Percentiles rank a stretch among this genome's conserved stretches.
These are phyloP conservation scores for Ogataea wickerhamii DNA, from an alignment of 805 yeast genomes.

Conservation along the genomic window DNA sequence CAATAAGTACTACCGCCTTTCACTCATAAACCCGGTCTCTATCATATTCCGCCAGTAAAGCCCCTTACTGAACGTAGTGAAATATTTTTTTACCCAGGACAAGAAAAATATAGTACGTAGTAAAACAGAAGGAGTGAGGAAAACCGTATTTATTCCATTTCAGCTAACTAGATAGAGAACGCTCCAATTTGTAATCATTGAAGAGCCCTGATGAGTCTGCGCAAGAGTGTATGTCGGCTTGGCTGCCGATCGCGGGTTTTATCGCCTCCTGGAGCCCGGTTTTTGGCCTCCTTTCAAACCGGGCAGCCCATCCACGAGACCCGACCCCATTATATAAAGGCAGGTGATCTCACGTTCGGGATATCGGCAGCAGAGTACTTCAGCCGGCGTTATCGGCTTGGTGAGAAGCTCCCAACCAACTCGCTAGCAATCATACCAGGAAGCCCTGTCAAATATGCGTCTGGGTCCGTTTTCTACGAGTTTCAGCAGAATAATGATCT, in stretches of 20 bases:
- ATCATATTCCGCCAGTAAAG: too few species aligned
- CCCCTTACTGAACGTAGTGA: too few species aligned
- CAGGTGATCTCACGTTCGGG: slow-evolving; percentile 86
- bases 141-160: slow-evolving; percentile 5
- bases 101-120: too few species aligned
- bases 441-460: slow-evolving; percentile 65
- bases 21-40: too few species aligned
- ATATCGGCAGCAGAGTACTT: slow-evolving; percentile 81
- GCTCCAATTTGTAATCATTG: too few species aligned
- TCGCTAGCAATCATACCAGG: slow-evolving; percentile 78
- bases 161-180: too few species aligned
- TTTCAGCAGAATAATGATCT: slow-evolving; percentile 92
- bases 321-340: slow-evolving; percentile 65
- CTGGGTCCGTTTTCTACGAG: slow-evolving; percentile 87
- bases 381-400: slow-evolving; percentile 60
- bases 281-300: slow-evolving; percentile 28
- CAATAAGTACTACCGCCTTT: too few species aligned
- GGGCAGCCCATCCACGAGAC: slow-evolving; percentile 92
- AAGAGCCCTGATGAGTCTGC: too few species aligned
- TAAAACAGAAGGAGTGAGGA: not conserved
- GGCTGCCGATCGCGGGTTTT: too few species aligned
- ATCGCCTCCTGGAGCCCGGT: too few species aligned
- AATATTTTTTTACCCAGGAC: too few species aligned
- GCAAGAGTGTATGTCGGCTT: too few species aligned
- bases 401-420: slow-evolving; percentile 52